Base-by-base conservation (phyloP, 331 rosid species). In the Stylosanthes scabra region DNA sequence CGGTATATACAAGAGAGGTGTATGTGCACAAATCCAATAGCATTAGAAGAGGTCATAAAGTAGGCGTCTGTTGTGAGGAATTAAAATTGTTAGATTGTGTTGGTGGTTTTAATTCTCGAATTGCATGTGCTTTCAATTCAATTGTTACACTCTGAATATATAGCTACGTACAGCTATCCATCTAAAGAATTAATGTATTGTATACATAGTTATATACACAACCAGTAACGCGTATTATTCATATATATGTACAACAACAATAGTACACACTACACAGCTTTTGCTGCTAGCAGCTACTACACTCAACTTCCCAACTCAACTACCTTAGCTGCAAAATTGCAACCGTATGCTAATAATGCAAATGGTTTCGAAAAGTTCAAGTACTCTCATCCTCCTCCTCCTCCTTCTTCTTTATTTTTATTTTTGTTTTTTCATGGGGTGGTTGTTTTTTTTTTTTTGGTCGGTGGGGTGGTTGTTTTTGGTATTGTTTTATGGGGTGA, bases 81-180 rank as follows among this genome's bases (percentile, higher is more conserved):
- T 68, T 66, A 66, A 42, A 59, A 67, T 11, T 52, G 70, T 72
- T 78, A 71, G 78, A 68, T 59, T 50, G 58, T 78, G 60, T 70
- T 55, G 55, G 55, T 13, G 20, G 25, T 13, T 13, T 11, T 42
- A 25, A 1, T 70, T 71, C 31, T 7, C 29, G 69, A 72, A 66
- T 63, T 49, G 47, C 47, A 71, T 28, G 71, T 55, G 69, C 31
- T 70, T 64, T 64, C 63, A 34, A 34, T 65, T 49, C 63, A 34
- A 34, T 65, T 49, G 57, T 58, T 70, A 27, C 25, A 64, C 59
- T 44, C 34, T 65, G 42, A 63, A 34, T 34, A 34, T 34, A 34
- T 34, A 34, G 49, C 56, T 63, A 40, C 25, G 25, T 20, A 20
- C 39, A 59, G 9, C 14, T 28, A 47, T 34, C 6, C 25, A 20